Percentiles rank a stretch among this genome's conserved stretches.
Conservation (phyloP, 768 basidiomycete genomes). For the Austroboletus eburneus region DNA sequence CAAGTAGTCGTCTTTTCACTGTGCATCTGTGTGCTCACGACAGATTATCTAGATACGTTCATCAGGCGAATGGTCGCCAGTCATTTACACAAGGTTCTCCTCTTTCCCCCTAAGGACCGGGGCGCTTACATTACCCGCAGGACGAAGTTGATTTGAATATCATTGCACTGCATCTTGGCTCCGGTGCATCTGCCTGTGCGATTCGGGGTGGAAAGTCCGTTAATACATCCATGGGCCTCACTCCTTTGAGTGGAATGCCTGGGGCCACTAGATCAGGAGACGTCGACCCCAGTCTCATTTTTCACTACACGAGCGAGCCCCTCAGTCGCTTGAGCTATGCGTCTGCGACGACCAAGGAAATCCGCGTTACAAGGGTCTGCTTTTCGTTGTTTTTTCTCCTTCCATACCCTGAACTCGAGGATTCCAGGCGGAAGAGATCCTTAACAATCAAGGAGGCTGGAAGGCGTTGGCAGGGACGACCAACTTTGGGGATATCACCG, state of each 20-base stretch:
- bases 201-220: constrained; percentile 69
- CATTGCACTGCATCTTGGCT: constrained; percentile 83
- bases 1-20: constrained; percentile 20
- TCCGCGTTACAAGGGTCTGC: constrained; percentile 51
- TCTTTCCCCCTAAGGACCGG: background rate
- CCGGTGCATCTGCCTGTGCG: constrained; percentile 83
- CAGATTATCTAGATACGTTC: constrained; percentile 46
- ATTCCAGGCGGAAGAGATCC: constrained; percentile 62
- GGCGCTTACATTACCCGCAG: constrained; percentile 24
- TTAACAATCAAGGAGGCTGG: constrained; percentile 77
- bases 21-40: background rate
- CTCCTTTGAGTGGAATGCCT: constrained; percentile 82
- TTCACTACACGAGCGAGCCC: constrained; percentile 64
- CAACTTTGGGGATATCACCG: constrained; percentile 70
- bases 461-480: constrained; percentile 75
- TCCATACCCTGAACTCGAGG: constrained; percentile 4
- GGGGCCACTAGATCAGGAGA: constrained; percentile 84
- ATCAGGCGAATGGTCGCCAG: constrained; percentile 62
- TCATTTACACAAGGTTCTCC: constrained; percentile 50
- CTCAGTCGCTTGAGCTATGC: constrained; percentile 50
- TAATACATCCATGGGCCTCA: constrained; percentile 91
- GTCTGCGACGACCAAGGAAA: constrained; percentile 38
- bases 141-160: constrained; percentile 54
- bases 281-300: constrained; percentile 83
- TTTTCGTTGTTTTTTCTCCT: background rate